Evolutionary conservation across 2,329 filamentous ascomycete genomes (phyloP), one percentile per base, ranked within the genome.

Genomic region (Cryoendolithus antarcticus): DNA sequence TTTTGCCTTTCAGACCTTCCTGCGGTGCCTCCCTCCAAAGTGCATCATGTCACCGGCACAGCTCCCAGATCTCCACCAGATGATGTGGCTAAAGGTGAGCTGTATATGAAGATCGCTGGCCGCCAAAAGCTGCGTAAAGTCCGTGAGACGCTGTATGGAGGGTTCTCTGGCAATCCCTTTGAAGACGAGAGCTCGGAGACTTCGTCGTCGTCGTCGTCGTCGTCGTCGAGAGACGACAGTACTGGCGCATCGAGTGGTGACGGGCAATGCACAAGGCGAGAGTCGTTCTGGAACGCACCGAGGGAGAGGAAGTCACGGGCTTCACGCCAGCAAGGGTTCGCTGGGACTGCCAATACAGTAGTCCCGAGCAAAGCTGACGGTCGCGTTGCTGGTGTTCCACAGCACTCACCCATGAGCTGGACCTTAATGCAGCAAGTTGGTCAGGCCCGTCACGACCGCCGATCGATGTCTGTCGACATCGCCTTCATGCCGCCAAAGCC

Each of bases 381-480:
- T 19, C 15, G 15, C 15, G 5, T 19, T 19, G 15, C 15, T 19
- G 15, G 15, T 19, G 15, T 19, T 19, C 5, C 15, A 19, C 15
- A 5, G 3, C 5, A 19, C 15, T 19, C 15, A 19, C 15, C 15
- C 5, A 19, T 19, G 15, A 19, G 15, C 5, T 19, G 15, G 15
- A 19, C 15, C 15, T 19, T 19, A 19, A 19, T 5, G 5, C 15
- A 19, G 15, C 3, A 5, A 19, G 3, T 19, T 19, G 15, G 5
- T 19, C 3, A 19, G 15, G 5, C 15, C 15, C 15, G 15, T 5
- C 15, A 3, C 2, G 27, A 29, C 3, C n/a, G 38, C 24, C 30
- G 34, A 29, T 36, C 38, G 28, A 36, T 40, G 34, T 40, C 38
- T n/a, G 29, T 40, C 9, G 38, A 37, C n/a, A 40, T 40, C 6